Base-by-base conservation (phyloP, 176 grass and related monocot genomes). In the Oryza glaberrima region DNA sequence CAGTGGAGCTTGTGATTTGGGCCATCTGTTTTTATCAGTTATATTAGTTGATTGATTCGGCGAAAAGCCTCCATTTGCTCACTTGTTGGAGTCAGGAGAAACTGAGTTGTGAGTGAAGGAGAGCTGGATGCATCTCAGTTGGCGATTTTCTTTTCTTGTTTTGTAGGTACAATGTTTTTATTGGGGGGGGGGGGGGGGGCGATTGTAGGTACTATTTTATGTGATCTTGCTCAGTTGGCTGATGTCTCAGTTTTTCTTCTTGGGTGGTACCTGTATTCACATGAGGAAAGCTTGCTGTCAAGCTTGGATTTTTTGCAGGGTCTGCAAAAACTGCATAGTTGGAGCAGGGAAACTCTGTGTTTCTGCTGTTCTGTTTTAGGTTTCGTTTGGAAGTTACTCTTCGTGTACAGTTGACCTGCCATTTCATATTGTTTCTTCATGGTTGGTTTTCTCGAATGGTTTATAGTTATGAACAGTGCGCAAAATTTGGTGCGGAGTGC, bases 291-390 rank as follows among this genome's bases (percentile, higher is more conserved):
- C 5, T 38, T 38, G 36, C 36, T 38, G 36, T 38, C 36, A 38
- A 38, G 38, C 40, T 81, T 69, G 35, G 69, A 75, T 45, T 70
- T 58, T 69, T 30, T 11, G 23, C 64, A 72, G 12, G 86, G 32
- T 72, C 43, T 69, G 77, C 43, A 66, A 81, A 72, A n/a, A 45
- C 26, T 19, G 35, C 56, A 72, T 82, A 69, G 58, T 67, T 48
- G 30, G 45, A 82, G 67, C 28, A 67, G 25, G 20, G 58, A 77
- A 23, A 44, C 26, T 75, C 19, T 75, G 60, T 47, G n/a, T 41
- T 41, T 83, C 13, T 7, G 23, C 36, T 43, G 30, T 68, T 52
- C 36, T 77, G 6, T 22, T 86, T 65, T 66, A 56, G 6, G 56
- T 70, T 69, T 70, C 32, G 72, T 65, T 81, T 52, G 12, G 25